Evolutionary conservation across 2,329 filamentous ascomycete genomes (phyloP).

Genomic region (Fusarium sp.): DNA sequence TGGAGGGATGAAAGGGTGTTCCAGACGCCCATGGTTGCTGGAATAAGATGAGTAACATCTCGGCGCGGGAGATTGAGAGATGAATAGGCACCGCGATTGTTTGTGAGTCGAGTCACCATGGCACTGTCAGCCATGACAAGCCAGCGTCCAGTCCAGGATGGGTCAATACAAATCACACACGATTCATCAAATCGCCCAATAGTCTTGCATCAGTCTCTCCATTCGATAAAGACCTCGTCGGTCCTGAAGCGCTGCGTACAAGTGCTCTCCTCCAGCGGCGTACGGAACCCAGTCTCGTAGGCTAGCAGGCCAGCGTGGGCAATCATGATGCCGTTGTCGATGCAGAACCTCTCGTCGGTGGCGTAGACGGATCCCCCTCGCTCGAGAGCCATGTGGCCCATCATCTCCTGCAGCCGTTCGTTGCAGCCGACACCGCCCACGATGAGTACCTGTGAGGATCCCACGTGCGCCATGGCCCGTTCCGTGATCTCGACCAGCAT

Average conservation of each 20-base stretch:
- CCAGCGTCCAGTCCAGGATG: not conserved
- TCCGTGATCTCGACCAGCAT: conserved; percentile 99
- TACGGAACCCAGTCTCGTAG: conserved; percentile 80
- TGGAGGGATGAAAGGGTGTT: not conserved
- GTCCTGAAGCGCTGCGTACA: conserved; percentile 86
- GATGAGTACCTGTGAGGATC: conserved; percentile 86
- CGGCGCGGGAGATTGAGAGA: not conserved
- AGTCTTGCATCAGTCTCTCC: conserved; percentile 66
- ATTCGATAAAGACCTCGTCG: conserved; percentile 80
- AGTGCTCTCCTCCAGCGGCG: conserved; percentile 78
- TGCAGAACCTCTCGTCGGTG: conserved; percentile 96
- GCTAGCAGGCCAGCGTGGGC: conserved; percentile 92
- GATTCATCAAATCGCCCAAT: not conserved
- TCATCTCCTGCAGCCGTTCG: conserved; percentile 95
- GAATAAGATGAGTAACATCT: not conserved
- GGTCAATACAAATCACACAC: conserved; percentile 3
- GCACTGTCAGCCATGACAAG: not conserved
- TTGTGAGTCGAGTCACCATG: not conserved
- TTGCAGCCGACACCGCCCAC: conserved; percentile 97
- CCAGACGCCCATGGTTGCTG: not conserved
- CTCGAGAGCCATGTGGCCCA: conserved; percentile 92
- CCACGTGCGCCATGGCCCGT: conserved; percentile 97
- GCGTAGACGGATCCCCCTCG: conserved; percentile 90
- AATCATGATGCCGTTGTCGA: conserved; percentile 99
- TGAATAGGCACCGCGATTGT: conserved; percentile 2